Evolutionary conservation across 495 filamentous ascomycete species (phyloP).

Genomic region (Penicillium flavigenum): DNA sequence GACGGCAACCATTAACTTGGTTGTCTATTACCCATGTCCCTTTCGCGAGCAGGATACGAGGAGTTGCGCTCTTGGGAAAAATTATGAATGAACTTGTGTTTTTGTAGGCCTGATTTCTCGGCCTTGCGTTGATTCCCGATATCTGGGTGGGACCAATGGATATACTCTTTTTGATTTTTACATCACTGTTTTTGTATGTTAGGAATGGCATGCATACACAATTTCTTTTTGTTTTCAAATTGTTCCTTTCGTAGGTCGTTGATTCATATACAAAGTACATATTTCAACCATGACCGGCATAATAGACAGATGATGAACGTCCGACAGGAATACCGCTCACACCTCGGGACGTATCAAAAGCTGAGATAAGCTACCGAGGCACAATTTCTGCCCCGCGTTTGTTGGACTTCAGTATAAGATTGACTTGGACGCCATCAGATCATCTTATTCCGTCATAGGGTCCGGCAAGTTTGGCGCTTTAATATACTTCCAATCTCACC

Average conservation of each 20-base stretch:
- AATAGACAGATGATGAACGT: background rate
- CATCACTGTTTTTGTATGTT: constrained; percentile 44
- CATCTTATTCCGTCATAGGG: constrained; percentile 5
- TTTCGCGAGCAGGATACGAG: constrained; percentile 32
- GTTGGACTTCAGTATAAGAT: background rate
- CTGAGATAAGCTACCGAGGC: constrained; percentile 37
- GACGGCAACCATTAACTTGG: background rate
- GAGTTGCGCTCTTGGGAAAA: constrained; percentile 45
- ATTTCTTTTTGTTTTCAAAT: constrained; percentile 28
- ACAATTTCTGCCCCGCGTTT: constrained; percentile 21
- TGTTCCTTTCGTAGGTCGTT: background rate
- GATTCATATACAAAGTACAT: background rate
- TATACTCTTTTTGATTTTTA: constrained; percentile 46
- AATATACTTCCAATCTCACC: background rate
- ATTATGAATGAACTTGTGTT: constrained; percentile 43
- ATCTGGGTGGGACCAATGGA: constrained; percentile 47
- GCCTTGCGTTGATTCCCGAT: constrained; percentile 37
- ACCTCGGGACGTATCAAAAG: constrained; percentile 8
- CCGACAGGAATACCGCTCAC: background rate
- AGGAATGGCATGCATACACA: constrained; percentile 44
- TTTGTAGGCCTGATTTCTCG: constrained; percentile 26
- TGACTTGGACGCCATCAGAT: constrained; percentile 9
- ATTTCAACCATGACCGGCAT: background rate
- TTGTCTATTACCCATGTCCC: constrained; percentile 16
- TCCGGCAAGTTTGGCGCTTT: background rate